Base-by-base conservation (phyloP, 2,329 filamentous ascomycete genomes). In the Hypoxylon sp. region DNA sequence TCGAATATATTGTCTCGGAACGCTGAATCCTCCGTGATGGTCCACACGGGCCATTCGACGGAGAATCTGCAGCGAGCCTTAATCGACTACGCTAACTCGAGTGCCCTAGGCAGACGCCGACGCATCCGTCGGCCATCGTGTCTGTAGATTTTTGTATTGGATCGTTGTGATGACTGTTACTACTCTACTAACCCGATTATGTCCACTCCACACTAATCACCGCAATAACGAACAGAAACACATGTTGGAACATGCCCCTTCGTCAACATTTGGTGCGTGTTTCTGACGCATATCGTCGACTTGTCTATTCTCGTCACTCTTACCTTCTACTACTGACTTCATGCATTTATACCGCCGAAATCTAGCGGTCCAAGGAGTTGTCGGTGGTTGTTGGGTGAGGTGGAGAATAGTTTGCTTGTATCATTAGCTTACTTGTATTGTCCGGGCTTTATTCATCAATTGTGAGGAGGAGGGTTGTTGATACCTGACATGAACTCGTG, bases 21-120 rank as follows among this genome's bases (percentile, higher is more conserved):
- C 11, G 40, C 67, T 16, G 54, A 46, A 22, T 75, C 73, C 22
- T 77, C 75, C 8, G 45, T 73, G 42, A 6, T 71, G 38, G 74
- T 63, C 26, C 74, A 77, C 44, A 76, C 75, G 1, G 75, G 75
- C 8, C 73, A 75, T 62, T 77, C 75, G 8, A 24, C 40, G 20
- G 71, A 76, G 4, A 51, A 67, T 4, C 22, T 73, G n/a, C 45
- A 48, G n/a, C 26, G 12, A 4, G n/a, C 40, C 38, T 32, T 16
- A 4, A 22, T 26, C 4, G 44, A 38, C 30, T 7, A 45, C 26
- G 20, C 32, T 36, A 14, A 38, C n/a, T 32, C 49, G 9, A 18
- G 52, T 24, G 45, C 42, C 3, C 38, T 30, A 8, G 46, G 54
- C 12, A 60, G 56, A 49, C 59, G 61, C 38, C 59, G 56, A 46